These are phyloP conservation scores for Podila epigama DNA, from an alignment of 192 early-diverging fungal genomes.

Conservation along the genomic window DNA sequence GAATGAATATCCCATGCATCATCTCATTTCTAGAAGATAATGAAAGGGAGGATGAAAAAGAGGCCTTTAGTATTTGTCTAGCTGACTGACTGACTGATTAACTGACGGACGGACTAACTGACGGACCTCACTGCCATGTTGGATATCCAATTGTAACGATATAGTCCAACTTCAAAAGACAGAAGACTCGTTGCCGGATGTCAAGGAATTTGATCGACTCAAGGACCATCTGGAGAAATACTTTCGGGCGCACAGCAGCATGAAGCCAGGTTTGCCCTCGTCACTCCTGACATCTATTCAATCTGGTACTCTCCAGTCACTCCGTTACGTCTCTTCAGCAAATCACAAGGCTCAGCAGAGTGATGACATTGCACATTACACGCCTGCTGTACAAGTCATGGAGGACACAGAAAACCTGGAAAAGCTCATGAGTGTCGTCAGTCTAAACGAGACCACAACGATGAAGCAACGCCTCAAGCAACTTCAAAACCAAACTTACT, in stretches of 20 bases:
- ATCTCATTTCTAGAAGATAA: not conserved
- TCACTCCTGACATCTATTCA: constrained; percentile 43
- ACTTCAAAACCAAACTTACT: constrained; percentile 68
- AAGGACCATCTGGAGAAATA: constrained; percentile 87
- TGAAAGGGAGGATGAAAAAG: not conserved
- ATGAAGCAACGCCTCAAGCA: constrained; percentile 68
- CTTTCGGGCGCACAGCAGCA: constrained; percentile 54
- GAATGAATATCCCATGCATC: too few relatives aligned
- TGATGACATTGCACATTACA: constrained; percentile 58
- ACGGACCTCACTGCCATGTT: not conserved
- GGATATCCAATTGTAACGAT: not conserved
- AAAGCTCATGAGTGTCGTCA: constrained; percentile 36
- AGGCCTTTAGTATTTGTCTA: too few relatives aligned
- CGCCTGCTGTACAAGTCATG: constrained; percentile 52
- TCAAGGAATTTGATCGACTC: constrained; percentile 84
- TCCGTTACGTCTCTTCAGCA: constrained; percentile 27
- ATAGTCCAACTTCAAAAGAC: constrained; percentile 84
- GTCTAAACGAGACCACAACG: constrained; percentile 57
- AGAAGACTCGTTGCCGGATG: constrained; percentile 71
- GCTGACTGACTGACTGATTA: too few relatives aligned
- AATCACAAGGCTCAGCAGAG: constrained; percentile 35
- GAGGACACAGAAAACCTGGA: constrained; percentile 56
- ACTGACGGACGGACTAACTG: not conserved
- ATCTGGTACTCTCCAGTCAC: constrained; percentile 26
- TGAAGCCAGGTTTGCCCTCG: constrained; percentile 24